Evolutionary conservation across 805 yeast species (phyloP), one percentile per base, ranked within the genome.

Genomic region (Alloascoidea africana): DNA sequence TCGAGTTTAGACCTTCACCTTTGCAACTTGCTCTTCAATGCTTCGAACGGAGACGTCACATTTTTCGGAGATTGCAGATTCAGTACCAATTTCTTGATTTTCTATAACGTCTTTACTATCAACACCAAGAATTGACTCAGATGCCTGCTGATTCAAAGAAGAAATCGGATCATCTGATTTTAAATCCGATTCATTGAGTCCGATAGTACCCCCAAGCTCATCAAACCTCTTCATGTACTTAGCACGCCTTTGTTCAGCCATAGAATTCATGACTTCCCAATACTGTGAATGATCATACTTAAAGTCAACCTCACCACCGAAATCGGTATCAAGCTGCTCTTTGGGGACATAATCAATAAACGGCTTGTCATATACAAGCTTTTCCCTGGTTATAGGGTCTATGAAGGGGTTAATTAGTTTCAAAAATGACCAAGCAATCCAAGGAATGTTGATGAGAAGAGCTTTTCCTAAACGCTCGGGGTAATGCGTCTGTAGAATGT

Each of bases 401-500:
- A 91, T 91, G 55, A 91, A 91, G 3, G 99, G 98, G 49, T 83
- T 84, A 45, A 89, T 87, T 44, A 91, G 62, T 60, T 82, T 87
- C 47, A 91, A 63, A 50, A 91, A 91, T 5, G 95, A 77, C 83
- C 94, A 82, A 4, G 87, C 97, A 39, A 87, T 59, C 72, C 91
- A 82, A 11, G 97, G 97, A 46, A 91, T 86, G 57, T 91, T 89
- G 36, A 94, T 83, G 38, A 91, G 65, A 36, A 87, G 65, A 0
- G 96, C 96, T 53, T 79, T 80, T 32, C 99, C 99, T 42, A 91
- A 66, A 50, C 99, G 72, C 56, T 91, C 99, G 3, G 98, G 98
- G 55, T 91, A 91, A 58, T 91, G 99, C 8, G 94, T 86, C 60
- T 91, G 99, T 48, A 91, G 63, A 54, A 91, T 91, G 55, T 81